These are phyloP conservation scores for Aspergillus quadricinctus DNA, from an alignment of 2,329 filamentous ascomycete species.

Conservation along the genomic window DNA sequence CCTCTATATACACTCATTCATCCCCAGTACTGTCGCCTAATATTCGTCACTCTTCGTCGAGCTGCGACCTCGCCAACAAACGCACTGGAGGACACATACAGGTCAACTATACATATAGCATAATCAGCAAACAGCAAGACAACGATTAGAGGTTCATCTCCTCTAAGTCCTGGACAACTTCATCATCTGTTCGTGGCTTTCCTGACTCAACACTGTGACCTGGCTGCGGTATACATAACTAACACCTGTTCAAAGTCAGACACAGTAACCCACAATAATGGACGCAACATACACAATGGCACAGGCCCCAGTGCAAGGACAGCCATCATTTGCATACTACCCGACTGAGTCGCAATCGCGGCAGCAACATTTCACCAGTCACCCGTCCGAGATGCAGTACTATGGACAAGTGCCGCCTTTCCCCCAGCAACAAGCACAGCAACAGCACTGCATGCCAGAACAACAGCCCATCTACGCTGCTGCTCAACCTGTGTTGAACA, in stretches of 20 bases:
- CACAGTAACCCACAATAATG: slow-evolving; percentile 46
- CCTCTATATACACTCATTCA: slow-evolving; percentile 18
- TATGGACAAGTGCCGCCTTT: slow-evolving; percentile 36
- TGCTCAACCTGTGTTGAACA: slow-evolving; percentile 42
- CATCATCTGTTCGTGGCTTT: slow-evolving; percentile 6
- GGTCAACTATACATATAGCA: neutral
- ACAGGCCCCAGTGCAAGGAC: slow-evolving; percentile 56
- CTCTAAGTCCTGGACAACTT: neutral
- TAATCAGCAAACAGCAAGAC: neutral
- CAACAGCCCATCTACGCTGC: slow-evolving; percentile 35
- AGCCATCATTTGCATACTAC: slow-evolving; percentile 83
- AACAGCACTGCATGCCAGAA: slow-evolving; percentile 22
- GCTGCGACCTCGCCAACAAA: neutral
- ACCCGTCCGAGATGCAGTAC: slow-evolving; percentile 50
- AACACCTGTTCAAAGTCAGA: slow-evolving; percentile 3
- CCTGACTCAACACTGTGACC: neutral
- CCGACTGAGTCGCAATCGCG: slow-evolving; percentile 67
- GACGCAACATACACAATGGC: slow-evolving; percentile 57
- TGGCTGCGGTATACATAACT: neutral
- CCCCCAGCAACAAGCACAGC: slow-evolving; percentile 13
- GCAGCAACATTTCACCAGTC: slow-evolving; percentile 71
- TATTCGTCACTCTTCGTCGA: slow-evolving; percentile 1
- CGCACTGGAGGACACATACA: neutral
- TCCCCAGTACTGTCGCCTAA: slow-evolving; percentile 4
- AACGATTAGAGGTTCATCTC: neutral